Conservation (phyloP, 768 basidiomycete species). For the Dioszegia crocea region DNA sequence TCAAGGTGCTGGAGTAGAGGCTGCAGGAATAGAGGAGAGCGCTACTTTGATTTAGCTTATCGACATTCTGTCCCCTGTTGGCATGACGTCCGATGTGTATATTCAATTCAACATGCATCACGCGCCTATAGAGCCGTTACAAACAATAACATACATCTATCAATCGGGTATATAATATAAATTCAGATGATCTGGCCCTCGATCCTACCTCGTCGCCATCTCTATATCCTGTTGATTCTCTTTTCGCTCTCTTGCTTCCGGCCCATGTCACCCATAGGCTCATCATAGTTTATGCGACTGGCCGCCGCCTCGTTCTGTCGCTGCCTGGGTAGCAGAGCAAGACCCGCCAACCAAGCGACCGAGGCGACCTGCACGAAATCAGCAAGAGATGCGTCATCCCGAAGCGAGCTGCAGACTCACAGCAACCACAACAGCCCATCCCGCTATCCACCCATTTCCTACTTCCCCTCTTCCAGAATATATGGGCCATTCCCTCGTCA, state of each 20-base stretch:
- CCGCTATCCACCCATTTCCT: conserved; percentile 28
- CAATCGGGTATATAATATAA: too few species aligned
- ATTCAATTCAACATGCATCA: too few species aligned
- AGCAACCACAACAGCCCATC: conserved; percentile 32
- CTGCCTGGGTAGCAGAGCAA: conserved; percentile 17
- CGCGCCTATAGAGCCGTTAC: too few species aligned
- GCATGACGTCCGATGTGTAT: too few species aligned
- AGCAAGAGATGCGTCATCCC: background rate
- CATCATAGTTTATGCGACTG: too few species aligned
- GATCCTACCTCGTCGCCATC: too few species aligned
- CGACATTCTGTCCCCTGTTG: too few species aligned
- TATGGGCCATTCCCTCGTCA: conserved; percentile 55
- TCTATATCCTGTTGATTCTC: too few species aligned
- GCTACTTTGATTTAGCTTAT: background rate
- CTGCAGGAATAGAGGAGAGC: background rate
- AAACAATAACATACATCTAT: background rate
- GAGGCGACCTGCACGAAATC: conserved; percentile 11
- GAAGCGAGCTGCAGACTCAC: conserved; percentile 7
- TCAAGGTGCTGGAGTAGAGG: background rate
- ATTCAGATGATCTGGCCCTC: too few species aligned
- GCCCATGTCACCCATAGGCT: background rate
- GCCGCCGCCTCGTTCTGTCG: conserved; percentile 2
- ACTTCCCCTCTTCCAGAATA: conserved; percentile 54
- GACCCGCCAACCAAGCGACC: conserved; percentile 11
- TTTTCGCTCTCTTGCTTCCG: background rate